Conservation (phyloP, 192 early-diverging fungal species). For the Rhizophagus prolifer region DNA sequence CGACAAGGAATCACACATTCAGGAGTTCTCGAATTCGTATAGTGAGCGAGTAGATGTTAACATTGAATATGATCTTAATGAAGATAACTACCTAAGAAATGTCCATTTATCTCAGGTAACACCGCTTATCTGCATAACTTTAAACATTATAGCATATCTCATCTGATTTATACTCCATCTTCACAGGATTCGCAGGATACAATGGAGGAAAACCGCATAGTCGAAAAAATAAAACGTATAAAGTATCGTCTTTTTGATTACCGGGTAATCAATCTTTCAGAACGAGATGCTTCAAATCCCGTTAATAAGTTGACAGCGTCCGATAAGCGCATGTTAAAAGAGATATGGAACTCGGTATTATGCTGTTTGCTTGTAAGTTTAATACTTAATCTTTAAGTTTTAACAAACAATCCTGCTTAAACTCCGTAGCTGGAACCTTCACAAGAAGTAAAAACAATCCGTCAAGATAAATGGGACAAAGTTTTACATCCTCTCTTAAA, state of each 20-base stretch:
- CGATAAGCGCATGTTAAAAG: slow-evolving; percentile 9
- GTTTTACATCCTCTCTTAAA: slow-evolving; percentile 22
- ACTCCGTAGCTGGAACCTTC: slow-evolving; percentile 5
- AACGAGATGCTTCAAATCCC: slow-evolving; percentile 14
- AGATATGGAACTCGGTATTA: slow-evolving; percentile 27
- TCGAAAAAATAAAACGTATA: slow-evolving; percentile 23
- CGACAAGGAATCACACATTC: slow-evolving; percentile 3
- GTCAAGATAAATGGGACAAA: slow-evolving; percentile 26
- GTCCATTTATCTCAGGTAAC: slow-evolving; percentile 9
- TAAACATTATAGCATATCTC: not conserved
- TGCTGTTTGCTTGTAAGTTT: slow-evolving; percentile 19
- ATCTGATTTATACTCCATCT: slow-evolving; percentile 17
- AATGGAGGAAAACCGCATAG: slow-evolving; percentile 11
- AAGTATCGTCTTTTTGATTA: too few relatives aligned
- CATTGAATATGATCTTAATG: slow-evolving; percentile 5
- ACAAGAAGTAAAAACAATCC: slow-evolving; percentile 16
- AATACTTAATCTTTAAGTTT: not conserved
- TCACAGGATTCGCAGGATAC: slow-evolving; percentile 7
- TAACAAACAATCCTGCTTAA: slow-evolving; percentile 7
- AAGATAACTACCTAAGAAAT: slow-evolving; percentile 9
- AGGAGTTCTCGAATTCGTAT: slow-evolving; percentile 4
- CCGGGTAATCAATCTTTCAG: slow-evolving; percentile 27
- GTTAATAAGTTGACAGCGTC: slow-evolving; percentile 19
- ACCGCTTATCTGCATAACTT: not conserved
- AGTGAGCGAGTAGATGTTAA: not conserved